Evolutionary conservation across 768 basidiomycete species (phyloP).

Genomic region (Guyanaporus albipodus): DNA sequence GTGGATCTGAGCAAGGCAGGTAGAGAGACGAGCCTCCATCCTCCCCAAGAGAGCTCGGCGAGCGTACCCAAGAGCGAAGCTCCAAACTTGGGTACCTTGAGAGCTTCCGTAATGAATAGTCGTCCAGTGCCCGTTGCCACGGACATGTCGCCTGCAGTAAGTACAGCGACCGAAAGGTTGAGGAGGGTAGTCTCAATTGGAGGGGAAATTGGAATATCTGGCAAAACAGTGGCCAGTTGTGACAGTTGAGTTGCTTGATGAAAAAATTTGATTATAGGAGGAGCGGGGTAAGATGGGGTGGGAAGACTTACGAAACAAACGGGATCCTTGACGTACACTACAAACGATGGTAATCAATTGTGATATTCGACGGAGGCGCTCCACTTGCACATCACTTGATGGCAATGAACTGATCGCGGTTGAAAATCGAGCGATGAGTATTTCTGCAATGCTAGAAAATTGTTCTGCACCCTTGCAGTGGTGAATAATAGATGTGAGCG

Average conservation of each 20-base stretch:
- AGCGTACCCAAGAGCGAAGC: constrained; percentile 56
- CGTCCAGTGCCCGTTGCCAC: constrained; percentile 40
- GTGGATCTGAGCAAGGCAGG: constrained; percentile 55
- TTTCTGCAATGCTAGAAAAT: constrained; percentile 54
- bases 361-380: constrained; percentile 47
- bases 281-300: not conserved
- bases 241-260: constrained; percentile 35
- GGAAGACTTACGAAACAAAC: constrained; percentile 51
- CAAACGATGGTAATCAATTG: constrained; percentile 55
- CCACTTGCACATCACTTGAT: constrained; percentile 21
- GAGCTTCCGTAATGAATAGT: constrained; percentile 37
- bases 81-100: constrained; percentile 38
- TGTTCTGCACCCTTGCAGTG: constrained; percentile 71
- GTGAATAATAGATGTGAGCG: constrained; percentile 78
- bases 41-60: constrained; percentile 66
- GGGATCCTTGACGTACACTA: constrained; percentile 68
- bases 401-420: constrained; percentile 2
- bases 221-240: constrained; percentile 31
- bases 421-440: constrained; percentile 43
- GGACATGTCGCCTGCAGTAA: constrained; percentile 42
- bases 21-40: constrained; percentile 68
- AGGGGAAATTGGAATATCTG: constrained; percentile 25
- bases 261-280: not conserved
- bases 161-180: constrained; percentile 31
- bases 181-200: constrained; percentile 31